Percentiles rank a stretch among this genome's conserved stretches.
These are phyloP conservation scores for Viridothelium virens DNA, from an alignment of 495 filamentous ascomycete genomes.

Conservation along the genomic window DNA sequence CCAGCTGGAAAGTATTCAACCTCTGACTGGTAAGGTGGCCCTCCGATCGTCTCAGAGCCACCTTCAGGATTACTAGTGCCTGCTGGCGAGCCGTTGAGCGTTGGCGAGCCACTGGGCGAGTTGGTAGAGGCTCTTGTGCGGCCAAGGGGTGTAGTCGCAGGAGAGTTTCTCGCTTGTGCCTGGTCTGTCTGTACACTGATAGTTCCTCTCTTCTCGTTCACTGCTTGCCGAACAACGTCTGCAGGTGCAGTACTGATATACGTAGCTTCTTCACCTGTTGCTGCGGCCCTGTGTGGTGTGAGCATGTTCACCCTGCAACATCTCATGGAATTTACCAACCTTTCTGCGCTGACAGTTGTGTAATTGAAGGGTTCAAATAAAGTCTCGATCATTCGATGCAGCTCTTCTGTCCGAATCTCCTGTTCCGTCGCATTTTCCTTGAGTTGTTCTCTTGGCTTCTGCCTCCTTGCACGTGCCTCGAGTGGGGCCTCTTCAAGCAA, in stretches of 20 bases:
- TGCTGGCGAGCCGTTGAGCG: slow-evolving; percentile 22
- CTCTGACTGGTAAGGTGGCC: slow-evolving; percentile 3
- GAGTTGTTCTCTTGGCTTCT: slow-evolving; percentile 84
- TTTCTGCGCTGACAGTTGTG: slow-evolving; percentile 46
- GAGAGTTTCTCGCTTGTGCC: not conserved
- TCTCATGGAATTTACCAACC: not conserved
- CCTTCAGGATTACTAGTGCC: slow-evolving; percentile 14
- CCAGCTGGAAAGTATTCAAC: not conserved
- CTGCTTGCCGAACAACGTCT: slow-evolving; percentile 9
- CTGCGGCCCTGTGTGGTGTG: slow-evolving; percentile 1
- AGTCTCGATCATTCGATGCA: slow-evolving; percentile 89
- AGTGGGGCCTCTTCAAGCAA: slow-evolving; percentile 91
- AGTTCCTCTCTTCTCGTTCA: slow-evolving; percentile 8
- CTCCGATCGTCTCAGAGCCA: not conserved
- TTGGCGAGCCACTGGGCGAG: slow-evolving; percentile 35
- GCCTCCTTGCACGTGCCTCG: slow-evolving; percentile 82
- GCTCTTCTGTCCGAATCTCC: slow-evolving; percentile 87
- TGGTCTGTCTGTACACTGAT: not conserved
- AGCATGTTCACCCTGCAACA: not conserved
- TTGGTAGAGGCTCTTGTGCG: slow-evolving; percentile 26
- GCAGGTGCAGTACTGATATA: slow-evolving; percentile 9
- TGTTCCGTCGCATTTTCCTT: slow-evolving; percentile 93
- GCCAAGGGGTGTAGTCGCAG: not conserved
- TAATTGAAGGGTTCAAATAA: slow-evolving; percentile 97
- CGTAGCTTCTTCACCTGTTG: slow-evolving; percentile 1